These are phyloP conservation scores for Castanea mollissima DNA, from an alignment of 306 rosid genomes.

Conservation along the genomic window DNA sequence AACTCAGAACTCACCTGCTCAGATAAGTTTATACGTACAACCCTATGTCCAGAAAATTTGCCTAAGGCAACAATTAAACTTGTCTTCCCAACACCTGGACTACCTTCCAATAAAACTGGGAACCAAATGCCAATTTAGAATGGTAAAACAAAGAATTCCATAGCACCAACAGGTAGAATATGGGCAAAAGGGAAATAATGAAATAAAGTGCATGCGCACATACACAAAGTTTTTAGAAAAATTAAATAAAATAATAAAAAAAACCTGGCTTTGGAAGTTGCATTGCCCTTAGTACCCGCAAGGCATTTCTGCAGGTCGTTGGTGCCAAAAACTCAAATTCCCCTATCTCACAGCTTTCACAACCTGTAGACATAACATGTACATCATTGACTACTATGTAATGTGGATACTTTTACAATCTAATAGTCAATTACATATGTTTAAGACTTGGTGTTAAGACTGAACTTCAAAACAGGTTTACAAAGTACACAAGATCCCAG, in stretches of 20 bases:
- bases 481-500: not conserved
- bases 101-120: slow-evolving; percentile 92
- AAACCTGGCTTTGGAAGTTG: slow-evolving; percentile 94
- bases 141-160: not conserved
- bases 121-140: slow-evolving; percentile 18
- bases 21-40: slow-evolving; percentile 85
- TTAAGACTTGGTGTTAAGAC: not conserved
- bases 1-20: slow-evolving; percentile 69
- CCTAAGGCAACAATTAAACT: slow-evolving; percentile 89
- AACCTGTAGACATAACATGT: slow-evolving; percentile 42
- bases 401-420: not conserved
- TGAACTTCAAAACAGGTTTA: not conserved
- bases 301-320: slow-evolving; percentile 69
- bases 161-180: not conserved
- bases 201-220: not conserved
- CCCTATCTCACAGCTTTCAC: slow-evolving; percentile 37
- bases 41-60: slow-evolving; percentile 72
- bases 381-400: not conserved
- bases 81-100: slow-evolving; percentile 99
- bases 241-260: too few species aligned
- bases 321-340: slow-evolving; percentile 82
- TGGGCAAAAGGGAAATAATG: not conserved
- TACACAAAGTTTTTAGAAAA: not conserved
- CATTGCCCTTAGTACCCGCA: slow-evolving; percentile 88
- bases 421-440: not conserved